Base-by-base conservation (phyloP, 1,284 basidiomycete species). In the Sporisorium sorghi region DNA sequence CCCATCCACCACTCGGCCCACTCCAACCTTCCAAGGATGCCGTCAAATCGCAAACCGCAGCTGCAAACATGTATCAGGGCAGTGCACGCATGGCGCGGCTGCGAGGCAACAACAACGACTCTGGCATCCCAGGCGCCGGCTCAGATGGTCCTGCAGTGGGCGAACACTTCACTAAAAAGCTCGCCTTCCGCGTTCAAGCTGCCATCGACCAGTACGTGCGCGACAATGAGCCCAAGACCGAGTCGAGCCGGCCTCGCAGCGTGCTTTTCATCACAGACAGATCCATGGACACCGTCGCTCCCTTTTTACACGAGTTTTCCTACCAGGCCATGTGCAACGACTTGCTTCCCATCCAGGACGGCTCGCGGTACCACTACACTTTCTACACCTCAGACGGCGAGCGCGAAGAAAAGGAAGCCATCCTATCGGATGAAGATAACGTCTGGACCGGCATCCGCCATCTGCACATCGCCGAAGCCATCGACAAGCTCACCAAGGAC, bases 291-390 rank as follows among this genome's bases (percentile, higher is more conserved):
- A 90, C 91, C 68, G 85, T 92, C 17, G 91, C 93, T 1, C 96
- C 97, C 0, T 89, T 98, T 72, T 85, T 98, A 46, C 97, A 99
- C 84, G 97, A 99, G 82, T 99, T 99, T 83, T 97, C 94, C 40
- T 99, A 99, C 85, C 97, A 99, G 85, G 96, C 97, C 0, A 99
- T 99, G 97, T 91, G 91, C 53, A 94, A 96, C 79, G 97, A 99
- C 85, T 86, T 99, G 30, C 88, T 99, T 1, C 90, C 91, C 19
- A 93, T 99, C 62, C 55, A 77, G 15, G 89, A 94, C 71, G 96
- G 94, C 26, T 88, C 88, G 3, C 90, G 88, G 84, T 99, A 98
- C 86, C 90, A 89, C 91, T 97, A 85, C 75, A 91, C 87, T 15
- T 58, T 78, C 43, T 46, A 53, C 50, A 79, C 68, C 23, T 56